These are phyloP conservation scores for Stemphylium lycopersici DNA, from an alignment of 2,329 filamentous ascomycete genomes.

Conservation along the genomic window DNA sequence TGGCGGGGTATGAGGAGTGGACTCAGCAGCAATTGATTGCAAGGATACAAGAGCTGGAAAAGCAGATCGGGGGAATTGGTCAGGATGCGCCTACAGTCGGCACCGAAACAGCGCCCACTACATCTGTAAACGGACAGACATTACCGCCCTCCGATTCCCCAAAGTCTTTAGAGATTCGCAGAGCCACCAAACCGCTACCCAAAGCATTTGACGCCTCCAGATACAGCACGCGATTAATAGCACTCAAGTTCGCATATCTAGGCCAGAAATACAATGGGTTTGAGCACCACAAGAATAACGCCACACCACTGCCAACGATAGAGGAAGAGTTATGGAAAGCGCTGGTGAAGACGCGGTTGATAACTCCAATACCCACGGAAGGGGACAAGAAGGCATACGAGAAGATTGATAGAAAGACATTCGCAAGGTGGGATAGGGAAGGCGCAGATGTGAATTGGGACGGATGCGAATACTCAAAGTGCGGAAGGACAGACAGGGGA, in stretches of 20 bases:
- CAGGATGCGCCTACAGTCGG: background rate
- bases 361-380: slow-evolving; percentile 51
- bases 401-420: slow-evolving; percentile 38
- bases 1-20: slow-evolving; percentile 42
- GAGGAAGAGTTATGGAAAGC: slow-evolving; percentile 96
- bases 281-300: slow-evolving; percentile 78
- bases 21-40: slow-evolving; percentile 44
- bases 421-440: slow-evolving; percentile 45
- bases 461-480: slow-evolving; percentile 90
- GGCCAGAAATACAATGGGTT: slow-evolving; percentile 92
- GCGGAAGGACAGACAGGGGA: slow-evolving; percentile 88
- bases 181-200: slow-evolving; percentile 44
- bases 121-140: background rate
- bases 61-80: slow-evolving; percentile 13
- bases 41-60: slow-evolving; percentile 42
- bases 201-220: slow-evolving; percentile 75
- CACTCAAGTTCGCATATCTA: slow-evolving; percentile 91
- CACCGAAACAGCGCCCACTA: slow-evolving; percentile 6
- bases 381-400: slow-evolving; percentile 40
- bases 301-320: slow-evolving; percentile 75
- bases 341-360: slow-evolving; percentile 78
- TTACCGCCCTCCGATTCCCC: background rate
- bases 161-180: slow-evolving; percentile 28
- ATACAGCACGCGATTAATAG: slow-evolving; percentile 84
- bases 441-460: slow-evolving; percentile 72